phyloP scores from a whole-genome alignment of 2,329 filamentous ascomycete genomes.

The Epichloe sibirici region DNA sequence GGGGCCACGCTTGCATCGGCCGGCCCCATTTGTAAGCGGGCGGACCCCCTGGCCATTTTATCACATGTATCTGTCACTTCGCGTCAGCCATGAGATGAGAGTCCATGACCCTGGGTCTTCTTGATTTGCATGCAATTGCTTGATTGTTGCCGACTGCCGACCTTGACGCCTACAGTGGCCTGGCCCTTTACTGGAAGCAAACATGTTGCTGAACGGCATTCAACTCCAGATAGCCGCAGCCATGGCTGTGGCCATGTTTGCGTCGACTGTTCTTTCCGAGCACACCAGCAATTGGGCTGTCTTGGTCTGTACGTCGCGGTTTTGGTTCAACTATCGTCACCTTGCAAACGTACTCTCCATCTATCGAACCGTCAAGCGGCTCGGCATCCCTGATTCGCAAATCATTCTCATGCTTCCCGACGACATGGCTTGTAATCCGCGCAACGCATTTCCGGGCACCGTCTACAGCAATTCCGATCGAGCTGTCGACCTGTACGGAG shows the following conservation, averaged over 20 bases:
- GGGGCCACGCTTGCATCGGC: background rate
- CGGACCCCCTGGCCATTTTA: background rate
- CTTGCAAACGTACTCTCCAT: conserved; percentile 95
- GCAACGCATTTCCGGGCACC: conserved; percentile 93
- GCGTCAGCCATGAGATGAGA: background rate
- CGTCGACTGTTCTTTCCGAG: conserved; percentile 43
- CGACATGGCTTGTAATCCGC: conserved; percentile 98
- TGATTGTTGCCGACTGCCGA: background rate
- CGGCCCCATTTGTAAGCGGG: conserved; percentile 1
- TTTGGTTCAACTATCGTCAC: conserved; percentile 99
- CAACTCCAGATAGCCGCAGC: conserved; percentile 33
- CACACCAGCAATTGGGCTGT: conserved; percentile 99
- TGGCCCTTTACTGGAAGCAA: background rate
- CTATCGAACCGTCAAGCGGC: conserved; percentile 93
- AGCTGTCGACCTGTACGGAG: conserved; percentile 89
- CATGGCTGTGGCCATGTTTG: conserved; percentile 34
- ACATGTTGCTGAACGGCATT: conserved; percentile 36
- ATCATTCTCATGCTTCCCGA: conserved; percentile 99
- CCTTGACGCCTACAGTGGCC: too few relatives aligned
- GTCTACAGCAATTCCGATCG: conserved; percentile 98
- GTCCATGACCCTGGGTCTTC: background rate
- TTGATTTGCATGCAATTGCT: background rate
- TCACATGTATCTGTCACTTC: background rate
- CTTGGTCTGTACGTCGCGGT: conserved; percentile 93
- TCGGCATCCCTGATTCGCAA: conserved; percentile 95